These are phyloP conservation scores for Mesotaenium endlicherianum DNA, from an alignment of 139 green algal species.

Conservation along the genomic window DNA sequence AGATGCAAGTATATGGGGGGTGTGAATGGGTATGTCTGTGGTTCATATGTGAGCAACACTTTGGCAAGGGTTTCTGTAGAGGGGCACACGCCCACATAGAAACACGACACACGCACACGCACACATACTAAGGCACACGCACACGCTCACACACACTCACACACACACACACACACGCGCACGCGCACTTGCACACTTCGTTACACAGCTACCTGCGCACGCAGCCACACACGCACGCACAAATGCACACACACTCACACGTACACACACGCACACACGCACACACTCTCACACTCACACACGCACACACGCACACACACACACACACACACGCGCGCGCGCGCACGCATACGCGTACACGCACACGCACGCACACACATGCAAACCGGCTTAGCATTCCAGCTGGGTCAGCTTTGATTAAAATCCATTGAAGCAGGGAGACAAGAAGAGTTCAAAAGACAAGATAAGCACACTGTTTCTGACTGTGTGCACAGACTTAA, in stretches of 20 bases:
- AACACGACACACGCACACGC: background rate
- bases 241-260: background rate
- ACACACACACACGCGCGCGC: background rate
- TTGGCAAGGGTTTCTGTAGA: no score
- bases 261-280: background rate
- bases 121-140: background rate
- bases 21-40: no score
- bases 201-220: background rate
- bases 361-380: background rate
- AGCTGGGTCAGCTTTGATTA: no score
- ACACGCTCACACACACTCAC: background rate
- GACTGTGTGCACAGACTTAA: no score
- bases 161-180: background rate
- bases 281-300: no score
- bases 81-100: background rate
- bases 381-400: no score
- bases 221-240: no score
- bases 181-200: background rate
- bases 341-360: background rate
- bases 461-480: no score
- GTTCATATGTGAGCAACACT: no score
- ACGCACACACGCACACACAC: background rate
- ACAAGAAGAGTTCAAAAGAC: no score
- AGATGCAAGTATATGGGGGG: no score
- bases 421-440: no score